Evolutionary conservation across 164 flowering plant species (phyloP).

Genomic region (Nymphaea thermarum): DNA sequence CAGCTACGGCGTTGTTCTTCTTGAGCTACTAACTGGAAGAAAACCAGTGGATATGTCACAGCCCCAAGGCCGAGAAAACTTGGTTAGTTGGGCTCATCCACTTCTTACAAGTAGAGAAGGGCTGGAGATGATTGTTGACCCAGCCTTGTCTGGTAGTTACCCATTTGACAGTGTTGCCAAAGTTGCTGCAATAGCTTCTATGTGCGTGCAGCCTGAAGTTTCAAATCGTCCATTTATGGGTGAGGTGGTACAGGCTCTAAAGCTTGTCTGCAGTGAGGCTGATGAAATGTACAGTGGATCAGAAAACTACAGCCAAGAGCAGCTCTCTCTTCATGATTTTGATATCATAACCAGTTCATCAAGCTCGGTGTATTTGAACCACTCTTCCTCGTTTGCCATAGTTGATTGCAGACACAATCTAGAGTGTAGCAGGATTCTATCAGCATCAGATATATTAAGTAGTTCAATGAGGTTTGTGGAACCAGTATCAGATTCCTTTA

Average conservation of each 20-base stretch:
- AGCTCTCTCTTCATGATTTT: constrained; percentile 26
- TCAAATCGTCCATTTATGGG: constrained; percentile 96
- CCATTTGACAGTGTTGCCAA: constrained; percentile 65
- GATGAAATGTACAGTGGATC: constrained; percentile 42
- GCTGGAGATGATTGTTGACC: constrained; percentile 47
- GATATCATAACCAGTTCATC: constrained; percentile 18
- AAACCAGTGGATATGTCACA: constrained; percentile 95
- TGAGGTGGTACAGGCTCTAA: constrained; percentile 94
- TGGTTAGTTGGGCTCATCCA: constrained; percentile 90
- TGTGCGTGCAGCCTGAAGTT: constrained; percentile 98
- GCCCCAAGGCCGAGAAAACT: constrained; percentile 75
- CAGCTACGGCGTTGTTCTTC: constrained; percentile 95
- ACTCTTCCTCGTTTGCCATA: constrained; percentile 5
- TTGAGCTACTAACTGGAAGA: constrained; percentile 83
- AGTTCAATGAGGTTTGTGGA: constrained; percentile 23
- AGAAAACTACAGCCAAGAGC: constrained; percentile 31
- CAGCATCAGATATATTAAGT: constrained; percentile 44
- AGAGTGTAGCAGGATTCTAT: constrained; percentile 35
- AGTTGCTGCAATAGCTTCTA: constrained; percentile 95
- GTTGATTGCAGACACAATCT: constrained; percentile 19
- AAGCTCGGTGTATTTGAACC: constrained; percentile 20
- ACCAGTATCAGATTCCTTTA: constrained; percentile 40
- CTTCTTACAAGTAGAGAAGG: constrained; percentile 72
- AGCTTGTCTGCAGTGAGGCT: constrained; percentile 69
- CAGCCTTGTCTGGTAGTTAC: constrained; percentile 40